Evolutionary conservation across 2,329 filamentous ascomycete species (phyloP).

Genomic region (Fusarium transvaalense): DNA sequence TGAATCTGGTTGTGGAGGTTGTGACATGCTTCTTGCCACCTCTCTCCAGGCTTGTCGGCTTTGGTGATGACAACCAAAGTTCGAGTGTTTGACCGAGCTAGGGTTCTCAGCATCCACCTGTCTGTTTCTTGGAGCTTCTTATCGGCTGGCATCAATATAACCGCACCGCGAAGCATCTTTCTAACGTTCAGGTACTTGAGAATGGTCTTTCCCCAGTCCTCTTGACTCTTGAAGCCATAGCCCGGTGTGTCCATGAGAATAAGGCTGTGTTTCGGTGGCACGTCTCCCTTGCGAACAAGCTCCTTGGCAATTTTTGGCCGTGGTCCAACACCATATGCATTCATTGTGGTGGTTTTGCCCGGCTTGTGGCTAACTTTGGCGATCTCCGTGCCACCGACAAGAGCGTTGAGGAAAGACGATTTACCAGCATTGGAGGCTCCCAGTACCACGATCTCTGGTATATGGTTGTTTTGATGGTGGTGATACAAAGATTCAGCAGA

Average conservation of each 20-base stretch:
- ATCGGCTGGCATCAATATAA: constrained; percentile 66
- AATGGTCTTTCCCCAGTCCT: constrained; percentile 66
- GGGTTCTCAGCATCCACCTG: constrained; percentile 59
- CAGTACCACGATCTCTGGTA: constrained; percentile 78
- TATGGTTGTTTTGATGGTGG: constrained; percentile 63
- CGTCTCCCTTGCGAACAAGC: constrained; percentile 52
- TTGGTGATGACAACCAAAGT: constrained; percentile 68
- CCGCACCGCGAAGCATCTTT: constrained; percentile 62
- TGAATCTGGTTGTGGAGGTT: constrained; percentile 48
- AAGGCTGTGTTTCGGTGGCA: constrained; percentile 61
- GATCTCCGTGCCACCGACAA: constrained; percentile 66
- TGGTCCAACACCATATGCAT: constrained; percentile 67
- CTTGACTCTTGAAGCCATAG: constrained; percentile 61
- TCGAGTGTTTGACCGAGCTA: constrained; percentile 59
- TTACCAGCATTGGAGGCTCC: constrained; percentile 93
- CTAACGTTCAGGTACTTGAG: constrained; percentile 63
- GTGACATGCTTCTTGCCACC: constrained; percentile 49
- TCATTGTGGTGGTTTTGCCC: constrained; percentile 67
- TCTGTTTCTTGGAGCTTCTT: constrained; percentile 65
- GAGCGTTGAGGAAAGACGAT: constrained; percentile 87
- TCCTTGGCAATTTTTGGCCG: constrained; percentile 48
- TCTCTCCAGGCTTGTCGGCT: constrained; percentile 62
- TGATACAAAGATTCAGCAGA: constrained; percentile 62
- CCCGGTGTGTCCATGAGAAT: constrained; percentile 66
- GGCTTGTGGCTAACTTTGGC: constrained; percentile 65